phyloP scores from a whole-genome alignment of 2,329 filamentous ascomycete species.

The Fusarium caatingaense region DNA sequence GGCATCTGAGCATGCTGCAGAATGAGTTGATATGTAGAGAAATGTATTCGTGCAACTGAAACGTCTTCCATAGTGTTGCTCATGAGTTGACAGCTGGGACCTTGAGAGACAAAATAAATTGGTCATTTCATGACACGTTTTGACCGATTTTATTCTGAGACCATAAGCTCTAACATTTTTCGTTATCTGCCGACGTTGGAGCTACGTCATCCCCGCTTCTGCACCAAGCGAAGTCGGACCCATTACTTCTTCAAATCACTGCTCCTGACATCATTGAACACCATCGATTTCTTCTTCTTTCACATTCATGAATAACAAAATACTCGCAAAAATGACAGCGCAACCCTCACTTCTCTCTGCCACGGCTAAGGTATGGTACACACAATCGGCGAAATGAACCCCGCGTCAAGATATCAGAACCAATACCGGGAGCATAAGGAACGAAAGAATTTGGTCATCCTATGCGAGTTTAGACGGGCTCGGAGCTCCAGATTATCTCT shows the following conservation, averaged over 20 bases:
- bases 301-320: neutral
- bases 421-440: fast-evolving
- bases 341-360: slow-evolving; percentile 38
- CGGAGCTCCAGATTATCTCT: too few species aligned
- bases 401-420: neutral
- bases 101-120: neutral
- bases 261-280: slow-evolving; percentile 14
- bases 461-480: too few species aligned
- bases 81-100: too few species aligned
- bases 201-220: slow-evolving; percentile 18
- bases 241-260: slow-evolving; percentile 10
- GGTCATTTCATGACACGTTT: too few species aligned
- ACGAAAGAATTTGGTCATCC: too few species aligned
- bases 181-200: neutral
- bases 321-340: slow-evolving; percentile 30
- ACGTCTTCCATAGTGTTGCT: neutral
- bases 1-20: neutral
- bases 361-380: slow-evolving; percentile 33
- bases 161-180: neutral
- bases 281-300: neutral
- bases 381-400: fast-evolving
- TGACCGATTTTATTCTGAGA: neutral
- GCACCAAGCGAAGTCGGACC: slow-evolving; percentile 23
- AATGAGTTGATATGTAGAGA: neutral
- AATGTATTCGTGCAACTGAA: neutral